A percentile compares a stretch with the other conserved stretches of the same genome.
These are phyloP conservation scores for Funneliformis geosporum DNA, from an alignment of 192 early-diverging fungal species.

Conservation along the genomic window DNA sequence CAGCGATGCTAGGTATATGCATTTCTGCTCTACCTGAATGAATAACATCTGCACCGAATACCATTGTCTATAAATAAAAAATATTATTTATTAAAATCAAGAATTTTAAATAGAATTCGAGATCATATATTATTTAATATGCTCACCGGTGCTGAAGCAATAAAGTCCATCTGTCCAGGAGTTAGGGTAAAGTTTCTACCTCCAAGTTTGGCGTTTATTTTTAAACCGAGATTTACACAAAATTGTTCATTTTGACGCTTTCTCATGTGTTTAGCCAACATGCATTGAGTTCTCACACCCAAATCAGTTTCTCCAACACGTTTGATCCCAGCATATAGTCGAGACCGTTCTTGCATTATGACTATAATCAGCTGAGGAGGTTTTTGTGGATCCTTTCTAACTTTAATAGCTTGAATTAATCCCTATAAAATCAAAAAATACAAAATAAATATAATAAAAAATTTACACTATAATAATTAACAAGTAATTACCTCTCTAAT, in stretches of 20 bases:
- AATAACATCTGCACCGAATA: slow-evolving; percentile 13
- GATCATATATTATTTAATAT: not conserved
- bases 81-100: too few species aligned
- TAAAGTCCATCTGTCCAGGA: not conserved
- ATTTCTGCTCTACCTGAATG: slow-evolving; percentile 11
- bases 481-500: not conserved
- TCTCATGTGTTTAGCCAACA: not conserved
- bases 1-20: slow-evolving; percentile 21
- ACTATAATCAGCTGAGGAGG: not conserved
- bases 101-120: too few species aligned
- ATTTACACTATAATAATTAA: not conserved
- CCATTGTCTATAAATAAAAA: not conserved
- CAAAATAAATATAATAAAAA: not conserved
- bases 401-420: not conserved
- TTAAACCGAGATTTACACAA: slow-evolving; percentile 3
- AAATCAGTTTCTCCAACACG: not conserved
- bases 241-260: not conserved
- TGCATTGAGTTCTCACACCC: not conserved
- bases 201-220: slow-evolving; percentile 9
- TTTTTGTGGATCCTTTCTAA: not conserved
- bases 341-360: not conserved
- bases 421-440: not conserved
- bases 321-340: not conserved
- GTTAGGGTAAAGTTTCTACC: not conserved
- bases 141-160: not conserved